phyloP scores from a whole-genome alignment of 345 rosid species.

The Aquilaria malaccensis region DNA sequence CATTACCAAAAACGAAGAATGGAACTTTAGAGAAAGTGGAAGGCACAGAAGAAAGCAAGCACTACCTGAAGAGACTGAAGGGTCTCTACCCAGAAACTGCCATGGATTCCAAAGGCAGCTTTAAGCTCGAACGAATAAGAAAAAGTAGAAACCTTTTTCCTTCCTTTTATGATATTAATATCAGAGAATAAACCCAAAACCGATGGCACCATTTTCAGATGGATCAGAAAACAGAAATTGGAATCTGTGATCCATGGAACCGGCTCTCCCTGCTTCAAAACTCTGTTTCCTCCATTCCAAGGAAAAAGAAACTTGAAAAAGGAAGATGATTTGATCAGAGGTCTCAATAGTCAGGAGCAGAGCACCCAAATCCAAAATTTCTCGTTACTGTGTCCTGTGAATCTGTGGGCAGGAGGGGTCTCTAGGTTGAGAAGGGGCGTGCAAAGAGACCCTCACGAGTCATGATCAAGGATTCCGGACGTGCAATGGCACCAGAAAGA shows the following conservation, averaged over 20 bases:
- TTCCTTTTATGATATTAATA: background rate
- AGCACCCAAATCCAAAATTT: conserved; percentile 17
- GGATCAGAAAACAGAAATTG: conserved; percentile 20
- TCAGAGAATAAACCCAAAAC: conserved; percentile 14
- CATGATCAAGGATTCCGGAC: conserved; percentile 35
- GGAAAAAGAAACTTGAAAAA: background rate
- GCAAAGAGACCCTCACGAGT: conserved; percentile 24
- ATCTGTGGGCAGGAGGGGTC: conserved; percentile 4
- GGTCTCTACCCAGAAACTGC: conserved; percentile 12
- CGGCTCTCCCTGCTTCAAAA: conserved; percentile 8
- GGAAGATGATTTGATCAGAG: background rate
- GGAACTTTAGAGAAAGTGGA: background rate
- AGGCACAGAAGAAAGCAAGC: background rate
- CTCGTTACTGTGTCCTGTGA: conserved; percentile 13
- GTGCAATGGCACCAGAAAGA: conserved; percentile 17
- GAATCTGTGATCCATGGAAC: conserved; percentile 13
- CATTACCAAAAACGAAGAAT: conserved; percentile 15
- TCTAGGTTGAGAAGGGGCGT: conserved; percentile 21
- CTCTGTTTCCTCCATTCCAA: conserved; percentile 29
- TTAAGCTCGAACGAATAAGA: conserved; percentile 21
- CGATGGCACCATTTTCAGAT: conserved; percentile 15
- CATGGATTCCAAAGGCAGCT: conserved; percentile 19
- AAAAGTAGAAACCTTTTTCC: conserved; percentile 9
- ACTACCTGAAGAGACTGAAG: conserved; percentile 13
- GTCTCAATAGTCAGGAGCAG: background rate